A percentile compares a stretch with the other conserved stretches of the same genome.
These are phyloP conservation scores for Wickerhamomyces pijperi DNA, from an alignment of 805 yeast genomes.

Conservation along the genomic window DNA sequence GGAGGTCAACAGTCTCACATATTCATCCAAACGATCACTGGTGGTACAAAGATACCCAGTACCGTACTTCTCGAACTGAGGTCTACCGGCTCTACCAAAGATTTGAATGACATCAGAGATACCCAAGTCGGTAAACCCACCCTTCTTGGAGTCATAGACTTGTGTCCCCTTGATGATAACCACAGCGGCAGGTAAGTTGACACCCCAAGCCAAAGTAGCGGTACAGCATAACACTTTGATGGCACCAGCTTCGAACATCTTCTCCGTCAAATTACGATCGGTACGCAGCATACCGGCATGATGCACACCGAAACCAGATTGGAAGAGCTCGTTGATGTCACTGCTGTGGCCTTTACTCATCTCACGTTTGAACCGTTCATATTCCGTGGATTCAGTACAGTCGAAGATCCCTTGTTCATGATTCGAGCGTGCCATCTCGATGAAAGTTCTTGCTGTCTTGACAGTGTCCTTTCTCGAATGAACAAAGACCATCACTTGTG, in stretches of 20 bases:
- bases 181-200: constrained; percentile 94
- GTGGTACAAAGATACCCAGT: constrained; percentile 87
- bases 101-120: constrained; percentile 95
- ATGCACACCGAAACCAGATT: constrained; percentile 81
- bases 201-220: constrained; percentile 99
- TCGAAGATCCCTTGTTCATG: constrained; percentile 51
- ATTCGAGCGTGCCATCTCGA: constrained; percentile 51
- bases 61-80: constrained; percentile 88
- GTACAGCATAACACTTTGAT: constrained; percentile 89
- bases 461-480: constrained; percentile 91
- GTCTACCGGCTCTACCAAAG: constrained; percentile 99
- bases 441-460: constrained; percentile 67
- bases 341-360: constrained; percentile 60
- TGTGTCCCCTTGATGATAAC: constrained; percentile 96
- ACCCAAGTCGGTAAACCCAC: constrained; percentile 90
- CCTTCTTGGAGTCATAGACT: constrained; percentile 86
- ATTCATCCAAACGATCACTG: constrained; percentile 72
- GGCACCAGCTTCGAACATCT: constrained; percentile 75
- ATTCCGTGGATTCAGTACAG: constrained; percentile 31
- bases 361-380: constrained; percentile 46
- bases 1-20: constrained; percentile 78
- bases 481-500: constrained; percentile 94
- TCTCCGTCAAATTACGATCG: constrained; percentile 84
- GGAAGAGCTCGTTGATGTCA: constrained; percentile 73
- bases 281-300: constrained; percentile 95